Base-by-base conservation (phyloP, 495 filamentous ascomycete species). In the Hypomontagnella monticulosa region DNA sequence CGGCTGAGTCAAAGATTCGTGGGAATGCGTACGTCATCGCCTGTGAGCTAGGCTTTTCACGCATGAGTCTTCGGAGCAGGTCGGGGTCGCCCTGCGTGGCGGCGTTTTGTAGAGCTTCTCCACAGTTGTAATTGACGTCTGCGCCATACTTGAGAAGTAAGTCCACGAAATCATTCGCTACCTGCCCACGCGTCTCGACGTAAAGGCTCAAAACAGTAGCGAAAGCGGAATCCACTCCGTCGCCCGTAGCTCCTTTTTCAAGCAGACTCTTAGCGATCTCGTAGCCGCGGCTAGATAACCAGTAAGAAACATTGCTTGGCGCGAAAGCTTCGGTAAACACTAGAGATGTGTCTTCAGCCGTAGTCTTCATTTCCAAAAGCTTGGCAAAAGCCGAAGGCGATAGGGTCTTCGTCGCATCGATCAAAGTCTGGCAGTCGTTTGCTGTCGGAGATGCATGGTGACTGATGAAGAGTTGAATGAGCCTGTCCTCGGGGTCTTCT, bases 341-440 rank as follows among this genome's bases (percentile, higher is more conserved):
- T 68, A 78, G 75, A 0, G 72, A 76, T 1, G 76, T 56, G 55
- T 83, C 77, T 56, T 76, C 67, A 11, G 53, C 53, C 0, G 75
- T 68, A 10, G 79, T 74, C 1, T 72, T 66, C 3, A 47, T 54
- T 6, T 78, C 71, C 20, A 83, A 38, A 12, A 83, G 59, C 36
- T 75, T 58, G 7, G 63, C 51, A 32, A 83, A 71, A n/a, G 79
- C 60, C 8, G 76, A 71, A 3, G 72, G 44, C 7, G 71, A 37
- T 5, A 78, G 54, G 4, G 69, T 70, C 58, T 69, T 68, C 0
- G 72, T 68, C 1, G 79, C 80, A 37, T 82, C 79, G 3, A 79
- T 71, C 42, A 83, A 50, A 12, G 78, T 76, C 71, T 80, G 73
- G 57, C 81, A 83, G 38, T 69, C 70, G 44, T 81, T 81, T 1